phyloP scores from a whole-genome alignment of 768 basidiomycete species.

The Gloeostereum incarnatum region DNA sequence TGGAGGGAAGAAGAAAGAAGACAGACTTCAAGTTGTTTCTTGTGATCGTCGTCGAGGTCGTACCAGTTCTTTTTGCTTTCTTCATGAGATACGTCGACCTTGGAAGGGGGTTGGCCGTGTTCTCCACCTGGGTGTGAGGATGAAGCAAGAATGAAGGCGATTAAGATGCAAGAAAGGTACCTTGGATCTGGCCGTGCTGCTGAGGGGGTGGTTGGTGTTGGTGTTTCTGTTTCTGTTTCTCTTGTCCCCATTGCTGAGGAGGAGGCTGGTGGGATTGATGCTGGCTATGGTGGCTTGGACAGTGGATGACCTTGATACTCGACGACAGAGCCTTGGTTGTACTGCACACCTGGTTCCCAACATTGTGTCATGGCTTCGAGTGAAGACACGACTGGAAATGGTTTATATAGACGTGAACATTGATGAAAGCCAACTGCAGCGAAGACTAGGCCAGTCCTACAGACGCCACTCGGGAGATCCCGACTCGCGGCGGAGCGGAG shows the following conservation, averaged over 20 bases:
- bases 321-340: constrained; percentile 46
- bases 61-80: constrained; percentile 49
- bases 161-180: not conserved
- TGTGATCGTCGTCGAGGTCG: constrained; percentile 42
- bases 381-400: too few species aligned
- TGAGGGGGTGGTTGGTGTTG: constrained; percentile 10
- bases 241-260: constrained; percentile 16
- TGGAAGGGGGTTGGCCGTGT: constrained; percentile 7
- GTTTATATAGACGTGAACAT: too few species aligned
- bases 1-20: not conserved
- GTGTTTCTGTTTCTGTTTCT: constrained; percentile 19
- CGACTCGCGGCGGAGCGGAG: too few species aligned
- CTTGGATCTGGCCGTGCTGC: constrained; percentile 5
- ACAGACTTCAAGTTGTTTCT: constrained; percentile 49
- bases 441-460: too few species aligned
- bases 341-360: constrained; percentile 61
- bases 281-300: constrained; percentile 15
- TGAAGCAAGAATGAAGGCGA: too few species aligned
- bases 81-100: constrained; percentile 24
- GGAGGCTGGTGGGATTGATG: constrained; percentile 18
- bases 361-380: constrained; percentile 24
- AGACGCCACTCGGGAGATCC: too few species aligned
- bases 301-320: constrained; percentile 36
- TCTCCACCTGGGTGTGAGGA: too few species aligned
- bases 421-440: too few species aligned